phyloP scores from a whole-genome alignment of 805 yeast species.

The Hanseniaspora meyeri region DNA sequence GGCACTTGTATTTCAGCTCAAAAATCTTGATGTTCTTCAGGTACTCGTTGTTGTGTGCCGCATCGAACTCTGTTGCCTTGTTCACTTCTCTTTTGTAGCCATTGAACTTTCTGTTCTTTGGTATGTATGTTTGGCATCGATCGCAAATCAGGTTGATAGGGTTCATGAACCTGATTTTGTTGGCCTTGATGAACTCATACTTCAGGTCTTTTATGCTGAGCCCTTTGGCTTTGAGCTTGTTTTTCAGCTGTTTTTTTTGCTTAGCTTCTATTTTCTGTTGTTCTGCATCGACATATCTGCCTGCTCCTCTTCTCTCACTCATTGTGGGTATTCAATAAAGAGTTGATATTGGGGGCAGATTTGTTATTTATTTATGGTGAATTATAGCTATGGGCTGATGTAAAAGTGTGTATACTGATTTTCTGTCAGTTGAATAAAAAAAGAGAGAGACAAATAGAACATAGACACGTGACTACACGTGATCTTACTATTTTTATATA shows the following conservation, averaged over 20 bases:
- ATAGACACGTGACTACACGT: no score
- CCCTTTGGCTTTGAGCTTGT: not conserved
- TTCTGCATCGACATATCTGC: not conserved
- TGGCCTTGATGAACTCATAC: slow-evolving; percentile 5
- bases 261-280: slow-evolving; percentile 5
- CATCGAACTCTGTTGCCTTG: not conserved
- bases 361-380: no score
- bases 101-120: slow-evolving; percentile 11
- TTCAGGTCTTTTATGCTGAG: slow-evolving; percentile 4
- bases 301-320: slow-evolving; percentile 8
- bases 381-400: no score
- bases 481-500: no score
- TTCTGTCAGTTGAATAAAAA: no score
- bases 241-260: not conserved
- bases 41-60: not conserved
- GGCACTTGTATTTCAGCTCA: slow-evolving; percentile 10
- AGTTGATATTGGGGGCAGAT: no score
- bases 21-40: slow-evolving; percentile 6
- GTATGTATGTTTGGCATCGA: not conserved
- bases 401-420: no score
- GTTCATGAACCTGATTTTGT: slow-evolving; percentile 9
- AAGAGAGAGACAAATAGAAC: no score
- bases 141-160: slow-evolving; percentile 1
- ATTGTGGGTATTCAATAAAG: not conserved
- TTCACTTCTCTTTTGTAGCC: slow-evolving; percentile 12